Evolutionary conservation across 257 asterid genomes (phyloP).

Genomic region (Coffea eugenioides): DNA sequence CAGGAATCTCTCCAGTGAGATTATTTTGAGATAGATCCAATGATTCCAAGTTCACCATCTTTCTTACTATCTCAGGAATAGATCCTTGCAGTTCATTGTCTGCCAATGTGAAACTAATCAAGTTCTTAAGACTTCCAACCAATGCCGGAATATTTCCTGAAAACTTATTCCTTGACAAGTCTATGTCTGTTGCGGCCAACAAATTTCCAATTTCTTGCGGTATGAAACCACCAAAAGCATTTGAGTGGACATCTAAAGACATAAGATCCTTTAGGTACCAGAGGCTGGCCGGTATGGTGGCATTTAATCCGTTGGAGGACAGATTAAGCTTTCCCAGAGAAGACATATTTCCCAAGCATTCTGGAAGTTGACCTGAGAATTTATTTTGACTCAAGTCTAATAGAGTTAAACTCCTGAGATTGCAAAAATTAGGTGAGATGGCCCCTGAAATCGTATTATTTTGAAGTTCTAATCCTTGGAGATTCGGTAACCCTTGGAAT

Average conservation of each 20-base stretch:
- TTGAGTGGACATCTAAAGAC: background rate
- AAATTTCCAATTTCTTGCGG: slow-evolving; percentile 1
- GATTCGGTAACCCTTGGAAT: slow-evolving; percentile 1
- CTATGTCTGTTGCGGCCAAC: background rate
- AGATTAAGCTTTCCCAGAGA: background rate
- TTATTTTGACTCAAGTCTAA: background rate
- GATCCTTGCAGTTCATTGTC: slow-evolving; percentile 8
- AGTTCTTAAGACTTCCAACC: background rate
- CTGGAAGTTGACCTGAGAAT: background rate
- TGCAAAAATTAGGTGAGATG: background rate
- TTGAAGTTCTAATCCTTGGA: background rate
- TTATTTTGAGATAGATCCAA: slow-evolving; percentile 1
- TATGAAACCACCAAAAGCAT: background rate
- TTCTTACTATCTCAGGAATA: background rate
- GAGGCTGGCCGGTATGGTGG: background rate
- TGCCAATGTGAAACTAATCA: background rate
- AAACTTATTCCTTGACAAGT: background rate
- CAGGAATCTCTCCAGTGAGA: background rate
- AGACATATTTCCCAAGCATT: slow-evolving; percentile 11
- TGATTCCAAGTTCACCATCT: background rate
- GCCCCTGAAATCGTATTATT: too few relatives aligned
- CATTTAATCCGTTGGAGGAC: background rate
- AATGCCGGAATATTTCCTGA: background rate
- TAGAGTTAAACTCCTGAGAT: background rate
- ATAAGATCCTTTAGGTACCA: background rate